Evolutionary conservation across 2,329 filamentous ascomycete genomes (phyloP).

Genomic region (Diplodia sapinea): DNA sequence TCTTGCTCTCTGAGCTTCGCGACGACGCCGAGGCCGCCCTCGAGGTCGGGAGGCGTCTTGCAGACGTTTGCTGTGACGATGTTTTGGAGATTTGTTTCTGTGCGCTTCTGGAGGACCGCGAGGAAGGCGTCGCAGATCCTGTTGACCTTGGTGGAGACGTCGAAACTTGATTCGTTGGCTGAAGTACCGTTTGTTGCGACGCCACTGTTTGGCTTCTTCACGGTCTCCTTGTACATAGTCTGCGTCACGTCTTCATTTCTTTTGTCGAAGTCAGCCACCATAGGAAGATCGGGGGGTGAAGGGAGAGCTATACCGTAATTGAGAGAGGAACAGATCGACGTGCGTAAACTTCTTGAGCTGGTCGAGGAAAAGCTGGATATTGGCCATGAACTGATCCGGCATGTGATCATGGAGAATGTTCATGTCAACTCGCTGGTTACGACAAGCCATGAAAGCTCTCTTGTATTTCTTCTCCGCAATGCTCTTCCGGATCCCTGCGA

Average conservation of each 20-base stretch:
- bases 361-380: slow-evolving; percentile 76
- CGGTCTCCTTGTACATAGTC: slow-evolving; percentile 91
- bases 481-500: slow-evolving; percentile 83
- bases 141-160: slow-evolving; percentile 72
- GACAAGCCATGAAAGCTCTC: slow-evolving; percentile 83
- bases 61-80: slow-evolving; percentile 94
- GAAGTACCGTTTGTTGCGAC: slow-evolving; percentile 37
- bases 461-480: slow-evolving; percentile 83
- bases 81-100: slow-evolving; percentile 77
- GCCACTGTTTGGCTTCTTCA: slow-evolving; percentile 52
- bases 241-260: slow-evolving; percentile 89
- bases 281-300: background rate
- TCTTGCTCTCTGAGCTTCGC: slow-evolving; percentile 72
- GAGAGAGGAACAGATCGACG: slow-evolving; percentile 90
- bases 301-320: slow-evolving; percentile 67
- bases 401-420: slow-evolving; percentile 95
- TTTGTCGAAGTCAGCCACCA: background rate
- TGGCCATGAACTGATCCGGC: slow-evolving; percentile 82
- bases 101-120: slow-evolving; percentile 65
- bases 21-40: slow-evolving; percentile 81
- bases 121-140: slow-evolving; percentile 86
- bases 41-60: slow-evolving; percentile 87
- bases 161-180: slow-evolving; percentile 33
- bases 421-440: slow-evolving; percentile 94
- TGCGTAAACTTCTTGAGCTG: slow-evolving; percentile 82